Evolutionary conservation across 2,329 filamentous ascomycete genomes (phyloP), one percentile per base, ranked within the genome.

Genomic region (Teratosphaeria destructans): DNA sequence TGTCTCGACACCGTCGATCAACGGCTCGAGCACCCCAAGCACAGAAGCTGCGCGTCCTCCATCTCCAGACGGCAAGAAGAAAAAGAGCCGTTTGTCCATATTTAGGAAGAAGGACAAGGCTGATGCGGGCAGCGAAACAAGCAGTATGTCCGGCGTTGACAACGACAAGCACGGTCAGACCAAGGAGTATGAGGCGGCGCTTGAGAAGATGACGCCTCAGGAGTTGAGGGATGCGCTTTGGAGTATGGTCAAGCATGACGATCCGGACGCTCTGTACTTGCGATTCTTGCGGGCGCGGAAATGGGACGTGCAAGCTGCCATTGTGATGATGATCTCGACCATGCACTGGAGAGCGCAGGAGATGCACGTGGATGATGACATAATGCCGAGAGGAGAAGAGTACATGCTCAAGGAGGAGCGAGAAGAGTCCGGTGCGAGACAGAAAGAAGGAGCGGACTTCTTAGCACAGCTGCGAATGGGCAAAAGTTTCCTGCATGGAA

Each of bases 161-260:
- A 72, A 96, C 59, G 94, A 99, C 77, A 99, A 97, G 77, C 93
- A 95, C 72, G 92, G 91, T 54, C 89, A 94, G 74, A 88, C 83
- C 43, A 94, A 93, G 75, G 85, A 91, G 56, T 96, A 91, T 75
- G 84, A 90, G 66, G 85, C 93, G 49, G 90, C 90, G 0, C 75
- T 99, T 10, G 86, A 87, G 55, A 89, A 82, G 61, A 82, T 88
- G 68, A 82, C 85, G 0, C 89, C 93, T 0, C 90, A 95, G 68
- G 81, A 87, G 52, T 84, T 99, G 64, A 85, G 91, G 57, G 79
- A 81, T 16, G 86, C 91, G 0, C 88, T 97, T 71, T 97, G 94
- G 94, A 82, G 78, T 65, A 95, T 96, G 90, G 84, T 93, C 60
- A 99, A 97, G 78, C 87, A 94, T 68, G 94, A 99, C 70, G 85